phyloP scores from a whole-genome alignment of 2,329 filamentous ascomycete species.

The Emericellopsis atlantica region DNA sequence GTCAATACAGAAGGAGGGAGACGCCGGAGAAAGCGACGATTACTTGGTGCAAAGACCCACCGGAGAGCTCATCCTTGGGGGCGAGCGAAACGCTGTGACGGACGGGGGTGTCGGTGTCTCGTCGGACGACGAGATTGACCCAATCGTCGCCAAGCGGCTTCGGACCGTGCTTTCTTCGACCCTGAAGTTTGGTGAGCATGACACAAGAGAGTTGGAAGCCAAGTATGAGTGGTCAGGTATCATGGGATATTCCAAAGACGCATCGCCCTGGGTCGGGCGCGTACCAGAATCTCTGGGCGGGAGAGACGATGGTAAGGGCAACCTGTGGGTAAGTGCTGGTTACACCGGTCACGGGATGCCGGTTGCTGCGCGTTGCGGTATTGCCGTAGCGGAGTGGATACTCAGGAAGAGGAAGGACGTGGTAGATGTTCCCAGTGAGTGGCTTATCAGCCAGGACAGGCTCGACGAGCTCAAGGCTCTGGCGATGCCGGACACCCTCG shows the following conservation, averaged over 20 bases:
- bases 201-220: slow-evolving; percentile 32
- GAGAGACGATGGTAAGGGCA: slow-evolving; percentile 19
- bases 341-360: slow-evolving; percentile 73
- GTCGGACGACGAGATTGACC: slow-evolving; percentile 46
- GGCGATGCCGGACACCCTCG: slow-evolving; percentile 10
- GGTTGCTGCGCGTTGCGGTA: slow-evolving; percentile 53
- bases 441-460: slow-evolving; percentile 20
- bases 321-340: slow-evolving; percentile 51
- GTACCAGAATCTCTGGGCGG: slow-evolving; percentile 42
- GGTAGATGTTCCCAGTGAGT: slow-evolving; percentile 31
- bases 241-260: slow-evolving; percentile 63
- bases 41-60: slow-evolving; percentile 62
- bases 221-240: slow-evolving; percentile 66
- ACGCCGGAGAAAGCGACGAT: slow-evolving; percentile 40
- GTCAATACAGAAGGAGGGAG: slow-evolving; percentile 22
- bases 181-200: slow-evolving; percentile 27
- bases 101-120: slow-evolving; percentile 37
- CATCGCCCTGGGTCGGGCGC: slow-evolving; percentile 56
- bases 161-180: slow-evolving; percentile 26
- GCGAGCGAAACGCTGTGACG: slow-evolving; percentile 46
- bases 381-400: slow-evolving; percentile 50
- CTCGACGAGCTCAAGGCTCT: slow-evolving; percentile 6
- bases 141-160: slow-evolving; percentile 41
- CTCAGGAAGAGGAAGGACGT: slow-evolving; percentile 26
- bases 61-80: slow-evolving; percentile 55